These are phyloP conservation scores for Leishmania mexicana DNA, from an alignment of 208 protist genomes.

Conservation along the genomic window DNA sequence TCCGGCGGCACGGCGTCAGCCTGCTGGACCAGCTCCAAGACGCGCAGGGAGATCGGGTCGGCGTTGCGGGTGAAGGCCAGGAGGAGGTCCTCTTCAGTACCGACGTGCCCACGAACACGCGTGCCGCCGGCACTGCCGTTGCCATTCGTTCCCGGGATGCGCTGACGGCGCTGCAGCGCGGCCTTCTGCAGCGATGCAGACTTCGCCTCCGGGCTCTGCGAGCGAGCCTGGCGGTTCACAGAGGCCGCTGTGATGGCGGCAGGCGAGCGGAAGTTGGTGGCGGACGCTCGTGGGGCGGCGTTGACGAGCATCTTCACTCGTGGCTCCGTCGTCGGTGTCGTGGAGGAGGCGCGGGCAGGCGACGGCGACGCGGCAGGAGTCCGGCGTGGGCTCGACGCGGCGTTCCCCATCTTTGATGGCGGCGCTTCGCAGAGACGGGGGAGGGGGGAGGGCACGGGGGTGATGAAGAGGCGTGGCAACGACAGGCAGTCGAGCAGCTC, in stretches of 20 bases:
- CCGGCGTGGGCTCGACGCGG: slow-evolving; percentile 18
- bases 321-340: slow-evolving; percentile 3
- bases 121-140: background rate
- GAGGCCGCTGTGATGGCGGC: slow-evolving; percentile 8
- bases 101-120: background rate
- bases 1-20: slow-evolving; percentile 47
- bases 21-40: slow-evolving; percentile 66
- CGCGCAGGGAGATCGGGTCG: slow-evolving; percentile 57
- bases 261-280: slow-evolving; percentile 23
- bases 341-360: slow-evolving; percentile 13
- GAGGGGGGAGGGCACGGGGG: background rate
- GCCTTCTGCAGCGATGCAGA: slow-evolving; percentile 16
- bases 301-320: slow-evolving; percentile 32
- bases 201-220: slow-evolving; percentile 6
- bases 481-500: background rate
- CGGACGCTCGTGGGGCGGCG: slow-evolving; percentile 16
- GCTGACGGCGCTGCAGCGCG: slow-evolving; percentile 19
- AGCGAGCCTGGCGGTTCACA: background rate
- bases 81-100: slow-evolving; percentile 39
- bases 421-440: background rate
- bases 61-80: slow-evolving; percentile 44
- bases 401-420: slow-evolving; percentile 27
- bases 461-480: background rate
- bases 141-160: background rate
- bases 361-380: background rate